Evolutionary conservation across 1,284 basidiomycete genomes (phyloP).

Genomic region (Fomitopsis palustris): DNA sequence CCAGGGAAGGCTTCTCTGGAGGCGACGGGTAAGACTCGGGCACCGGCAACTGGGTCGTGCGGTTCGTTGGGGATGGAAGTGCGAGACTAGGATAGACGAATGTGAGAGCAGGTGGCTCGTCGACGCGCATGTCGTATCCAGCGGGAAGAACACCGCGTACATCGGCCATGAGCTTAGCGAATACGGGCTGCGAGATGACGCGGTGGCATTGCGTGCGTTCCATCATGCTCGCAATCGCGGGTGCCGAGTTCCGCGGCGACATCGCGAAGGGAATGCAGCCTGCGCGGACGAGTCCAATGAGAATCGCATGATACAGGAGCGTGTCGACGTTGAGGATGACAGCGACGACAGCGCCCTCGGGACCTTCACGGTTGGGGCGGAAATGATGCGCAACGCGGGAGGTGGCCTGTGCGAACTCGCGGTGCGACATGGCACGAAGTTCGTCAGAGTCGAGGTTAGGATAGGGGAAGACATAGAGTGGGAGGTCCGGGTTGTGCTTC

Average conservation of each 20-base stretch:
- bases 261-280: conserved; percentile 32
- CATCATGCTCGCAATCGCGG: conserved; percentile 28
- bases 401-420: conserved; percentile 25
- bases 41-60: background rate
- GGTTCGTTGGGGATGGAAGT: background rate
- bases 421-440: conserved; percentile 9
- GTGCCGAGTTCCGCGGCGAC: conserved; percentile 31
- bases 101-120: conserved; percentile 12
- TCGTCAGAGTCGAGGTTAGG: conserved; percentile 5
- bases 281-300: conserved; percentile 27
- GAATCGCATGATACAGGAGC: conserved; percentile 29
- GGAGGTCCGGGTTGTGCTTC: conserved; percentile 27
- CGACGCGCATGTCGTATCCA: conserved; percentile 7
- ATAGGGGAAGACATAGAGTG: conserved; percentile 14
- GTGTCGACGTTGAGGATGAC: conserved; percentile 29
- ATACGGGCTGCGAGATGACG: conserved; percentile 11
- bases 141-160: conserved; percentile 8
- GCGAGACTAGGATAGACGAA: conserved; percentile 13
- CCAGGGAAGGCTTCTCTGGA: background rate
- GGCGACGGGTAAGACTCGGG: conserved; percentile 8
- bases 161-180: conserved; percentile 7
- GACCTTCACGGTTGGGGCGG: conserved; percentile 22
- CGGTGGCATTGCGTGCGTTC: conserved; percentile 16
- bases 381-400: conserved; percentile 30
- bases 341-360: conserved; percentile 28